Evolutionary conservation across 768 basidiomycete genomes (phyloP), one percentile per base, ranked within the genome.

Genomic region (Tubosaeta brunneosetosa): DNA sequence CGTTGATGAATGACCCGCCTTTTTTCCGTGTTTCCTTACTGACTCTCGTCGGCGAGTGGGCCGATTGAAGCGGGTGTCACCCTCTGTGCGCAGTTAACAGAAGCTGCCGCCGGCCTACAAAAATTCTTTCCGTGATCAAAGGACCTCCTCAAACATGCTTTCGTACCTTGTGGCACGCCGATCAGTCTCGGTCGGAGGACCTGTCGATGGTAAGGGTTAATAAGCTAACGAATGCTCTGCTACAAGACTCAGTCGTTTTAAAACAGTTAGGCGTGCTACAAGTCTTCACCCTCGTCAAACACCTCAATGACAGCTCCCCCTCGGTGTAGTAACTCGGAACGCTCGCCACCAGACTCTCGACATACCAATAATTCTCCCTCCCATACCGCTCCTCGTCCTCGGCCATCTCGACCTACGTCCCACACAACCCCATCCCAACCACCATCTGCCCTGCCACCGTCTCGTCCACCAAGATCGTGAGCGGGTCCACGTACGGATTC

Each of bases 141-240:
- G 44, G 82, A 86, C 42, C 57, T 82, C 1, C 73, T n/a, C 31
- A 87, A 74, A 52, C 86, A 88, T 58, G 63, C 71, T 2, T 89
- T 85, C 65, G 62, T 80, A 57, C 86, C 87, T 0, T n/a, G n/a
- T n/a, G n/a, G n/a, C n/a, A n/a, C n/a, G n/a, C n/a, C n/a, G n/a
- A n/a, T n/a, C n/a, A n/a, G n/a, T n/a, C n/a, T n/a, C n/a, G 22
- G 3, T 22, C 22, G 22, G 22, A 22, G 3, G 22, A 22, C 22
- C 3, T 22, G 22, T 22, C 22, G 22, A 22, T 22, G 22, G 22
- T n/a, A n/a, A n/a, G n/a, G n/a, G n/a, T n/a, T n/a, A n/a, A n/a
- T n/a, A n/a, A n/a, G n/a, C n/a, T n/a, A n/a, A n/a, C n/a, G n/a
- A n/a, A n/a, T n/a, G n/a, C n/a, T n/a, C n/a, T n/a, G n/a, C n/a